Evolutionary conservation across 2,329 filamentous ascomycete species (phyloP), one percentile per base, ranked within the genome.

Genomic region (Penicillium sclerotigenum): DNA sequence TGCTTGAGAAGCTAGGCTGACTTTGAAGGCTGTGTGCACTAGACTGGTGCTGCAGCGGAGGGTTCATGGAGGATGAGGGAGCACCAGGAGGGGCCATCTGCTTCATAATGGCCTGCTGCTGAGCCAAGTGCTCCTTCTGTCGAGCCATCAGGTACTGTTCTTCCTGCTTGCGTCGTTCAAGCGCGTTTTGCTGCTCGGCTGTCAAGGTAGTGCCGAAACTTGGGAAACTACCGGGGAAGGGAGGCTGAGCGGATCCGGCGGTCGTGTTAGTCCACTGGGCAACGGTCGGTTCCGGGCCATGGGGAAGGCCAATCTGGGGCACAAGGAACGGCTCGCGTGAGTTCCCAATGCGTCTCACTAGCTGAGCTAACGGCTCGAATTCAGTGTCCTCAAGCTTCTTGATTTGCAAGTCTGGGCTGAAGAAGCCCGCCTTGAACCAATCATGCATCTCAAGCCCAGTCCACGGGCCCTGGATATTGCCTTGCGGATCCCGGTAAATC

Each of bases 351-450:
- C 93, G 88, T 41, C 94, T 83, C 60, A 99, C 97, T 24, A 99
- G 84, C 73, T 97, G 92, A 3, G 93, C 94, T 10, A 99, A 79
- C 13, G 93, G 94, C 73, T 99, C 94, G 67, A 97, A 99, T 47
- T 99, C 93, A 0, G 82, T 80, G 68, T 99, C 94, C 71, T 99
- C 94, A 5, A 93, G 81, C 72, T 96, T 96, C 78, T 95, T 97
- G 31, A 99, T 94, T 41, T 95, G 85, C 20, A 99, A 81, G 66
- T 99, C 93, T 0, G 93, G 87, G 0, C 91, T 96, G 75, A 99
- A 99, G 77, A 97, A 99, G 43, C 93, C 92, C 36, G 92, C 93
- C 73, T 97, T 97, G 77, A 97, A 99, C 94, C 94, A 99, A 67
- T 99, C 95, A 65, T 99, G 95, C 94, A 99, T 99, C 75, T 99